A percentile compares a stretch with the other conserved stretches of the same genome.
These are phyloP conservation scores for Epichloe aotearoae DNA, from an alignment of 2,329 filamentous ascomycete genomes.

Conservation along the genomic window DNA sequence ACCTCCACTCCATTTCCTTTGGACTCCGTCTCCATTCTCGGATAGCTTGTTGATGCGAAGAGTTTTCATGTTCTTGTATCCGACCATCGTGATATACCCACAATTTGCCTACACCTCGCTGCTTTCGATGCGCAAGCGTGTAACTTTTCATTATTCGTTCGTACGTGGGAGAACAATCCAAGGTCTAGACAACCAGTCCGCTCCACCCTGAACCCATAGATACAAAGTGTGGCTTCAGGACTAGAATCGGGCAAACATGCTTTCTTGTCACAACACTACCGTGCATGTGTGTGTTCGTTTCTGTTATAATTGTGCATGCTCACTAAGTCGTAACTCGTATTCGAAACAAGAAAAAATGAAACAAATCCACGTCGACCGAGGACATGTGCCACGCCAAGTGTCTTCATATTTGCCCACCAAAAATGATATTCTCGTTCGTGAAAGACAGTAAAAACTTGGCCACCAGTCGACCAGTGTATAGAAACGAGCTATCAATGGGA, in stretches of 20 bases:
- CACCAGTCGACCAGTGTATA: slow-evolving; percentile 40
- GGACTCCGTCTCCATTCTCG: not conserved
- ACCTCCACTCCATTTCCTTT: not conserved
- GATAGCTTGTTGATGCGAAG: not conserved
- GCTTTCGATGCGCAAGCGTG: slow-evolving; percentile 43
- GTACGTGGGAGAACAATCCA: slow-evolving; percentile 49
- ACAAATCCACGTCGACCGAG: not conserved
- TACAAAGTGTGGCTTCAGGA: slow-evolving; percentile 42
- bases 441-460: slow-evolving; percentile 44
- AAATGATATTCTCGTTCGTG: slow-evolving; percentile 34
- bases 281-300: not conserved
- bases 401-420: slow-evolving; percentile 19
- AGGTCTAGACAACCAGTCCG: slow-evolving; percentile 56
- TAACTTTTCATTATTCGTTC: slow-evolving; percentile 45
- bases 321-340: not conserved
- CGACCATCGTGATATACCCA: slow-evolving; percentile 23
- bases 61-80: not conserved
- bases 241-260: slow-evolving; percentile 50
- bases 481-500: slow-evolving; percentile 32
- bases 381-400: not conserved
- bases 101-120: slow-evolving; percentile 50
- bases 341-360: not conserved
- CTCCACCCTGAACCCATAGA: slow-evolving; percentile 52
- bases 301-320: not conserved
- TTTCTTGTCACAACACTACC: slow-evolving; percentile 1